Evolutionary conservation across 495 filamentous ascomycete species (phyloP), one percentile per base, ranked within the genome.

Genomic region (Thozetella sp.): DNA sequence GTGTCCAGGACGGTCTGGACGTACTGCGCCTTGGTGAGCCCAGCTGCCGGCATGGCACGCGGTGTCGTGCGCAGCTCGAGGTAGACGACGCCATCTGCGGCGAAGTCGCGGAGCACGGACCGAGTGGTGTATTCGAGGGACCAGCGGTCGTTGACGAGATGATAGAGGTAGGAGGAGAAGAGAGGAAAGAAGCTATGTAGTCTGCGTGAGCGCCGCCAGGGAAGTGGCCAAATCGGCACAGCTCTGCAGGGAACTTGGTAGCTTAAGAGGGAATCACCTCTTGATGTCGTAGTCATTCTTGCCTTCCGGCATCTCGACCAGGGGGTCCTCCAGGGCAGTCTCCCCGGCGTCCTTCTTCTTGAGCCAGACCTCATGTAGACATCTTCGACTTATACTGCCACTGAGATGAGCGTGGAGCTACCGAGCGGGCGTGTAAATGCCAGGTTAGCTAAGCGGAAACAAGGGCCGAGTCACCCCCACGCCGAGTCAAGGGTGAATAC

Each of bases 401-500:
- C 84, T 90, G 27, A 96, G 83, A 72, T 95, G 92, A 58, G 92
- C 92, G 63, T 96, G 92, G 19, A 96, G 81, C 88, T 94, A 66
- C 23, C 30, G 45, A 45, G 61, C 3, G n/a, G n/a, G 55, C 55
- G 17, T 37, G 30, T 6, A 37, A 37, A 9, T 17, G 17, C 17
- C 30, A 37, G 17, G 17, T 37, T 17, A 37, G 30, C 6, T 17
- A 37, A 9, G 30, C 17, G 17, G 17, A 17, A 37, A 17, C 30
- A 37, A 37, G 30, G 17, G n/a, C n/a, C n/a, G n/a, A n/a, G n/a
- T n/a, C n/a, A n/a, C n/a, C n/a, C n/a, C n/a, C n/a, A n/a, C n/a
- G n/a, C n/a, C n/a, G n/a, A n/a, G n/a, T n/a, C n/a, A n/a, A n/a
- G n/a, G n/a, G n/a, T n/a, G n/a, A n/a, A n/a, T n/a, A n/a, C n/a